Base-by-base conservation (phyloP, 371 early-diverging fungal genomes). In the Mucor plumbeus region DNA sequence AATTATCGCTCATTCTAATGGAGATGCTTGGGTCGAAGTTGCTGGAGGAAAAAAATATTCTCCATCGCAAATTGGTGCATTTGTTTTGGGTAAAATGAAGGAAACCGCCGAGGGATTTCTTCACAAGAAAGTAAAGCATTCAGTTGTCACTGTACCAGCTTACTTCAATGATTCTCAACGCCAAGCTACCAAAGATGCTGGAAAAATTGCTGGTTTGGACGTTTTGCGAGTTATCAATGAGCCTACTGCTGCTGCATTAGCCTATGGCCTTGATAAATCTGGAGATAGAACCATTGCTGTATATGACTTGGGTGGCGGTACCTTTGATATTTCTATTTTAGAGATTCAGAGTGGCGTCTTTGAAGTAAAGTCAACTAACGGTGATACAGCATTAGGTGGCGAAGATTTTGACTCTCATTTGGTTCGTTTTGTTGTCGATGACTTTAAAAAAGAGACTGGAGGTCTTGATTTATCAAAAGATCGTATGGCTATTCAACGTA, bases 141-240 rank as follows among this genome's bases (percentile, higher is more conserved):
- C 98, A 21, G 99, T 98, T 31, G 82, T 94, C 67, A 94, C 94
- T 79, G 66, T 66, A 4, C 94, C 94, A 3, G 94, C 94, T 59
- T 94, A 94, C 79, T 94, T 94, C 69, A 92, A 92, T 69, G 99
- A 99, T 77, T 91, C 96, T 38, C 99, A 99, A 82, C 93, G 99
- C 76, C 98, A 99, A 79, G 99, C 99, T 11, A 99, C 99, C 71
- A 99, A 99, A 88, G 97, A 97, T 76, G 99, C 99, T 40, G 99
- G 97, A 60, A 87, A 88, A 35, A 96, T 99, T 78, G 94, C 99
- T 35, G 99, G 99, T 61, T 82, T 99, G 59, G 92, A 98, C 65
- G 98, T 99, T 13, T 82, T 98, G 63, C 92, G 99, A 76, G 96
- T 99, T 58, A 97, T 99, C 80, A 99, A 99, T 85, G 99, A 99